A percentile compares a stretch with the other conserved stretches of the same genome.
phyloP scores from a whole-genome alignment of 2,329 filamentous ascomycete genomes.

The Fusarium graminum region DNA sequence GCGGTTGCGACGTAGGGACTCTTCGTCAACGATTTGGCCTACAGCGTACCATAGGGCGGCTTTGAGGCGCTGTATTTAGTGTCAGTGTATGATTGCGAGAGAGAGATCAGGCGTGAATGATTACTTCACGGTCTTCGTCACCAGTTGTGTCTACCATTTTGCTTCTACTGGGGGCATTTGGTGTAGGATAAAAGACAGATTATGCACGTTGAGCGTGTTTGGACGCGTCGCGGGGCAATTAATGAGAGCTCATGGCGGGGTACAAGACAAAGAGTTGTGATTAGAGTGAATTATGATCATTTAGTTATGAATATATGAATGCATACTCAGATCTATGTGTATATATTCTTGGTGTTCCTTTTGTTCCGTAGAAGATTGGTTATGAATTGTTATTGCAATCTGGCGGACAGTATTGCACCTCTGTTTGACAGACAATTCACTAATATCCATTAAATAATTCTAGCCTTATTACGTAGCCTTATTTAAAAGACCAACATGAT shows the following conservation, averaged over 20 bases:
- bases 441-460: not conserved
- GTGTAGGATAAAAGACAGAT: slow-evolving; percentile 10
- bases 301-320: not conserved
- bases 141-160: slow-evolving; percentile 53
- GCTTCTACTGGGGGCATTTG: not conserved
- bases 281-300: not conserved
- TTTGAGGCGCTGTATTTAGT: slow-evolving; percentile 75
- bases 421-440: not conserved
- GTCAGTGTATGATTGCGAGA: not conserved
- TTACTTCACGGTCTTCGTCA: slow-evolving; percentile 56
- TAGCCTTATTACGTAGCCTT: not conserved
- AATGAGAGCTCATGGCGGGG: slow-evolving; percentile 23
- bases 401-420: not conserved
- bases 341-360: too few species aligned
- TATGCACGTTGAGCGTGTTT: slow-evolving; percentile 19
- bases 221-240: slow-evolving; percentile 42
- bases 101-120: not conserved
- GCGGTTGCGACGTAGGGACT: slow-evolving; percentile 71
- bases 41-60: slow-evolving; percentile 86
- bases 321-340: too few species aligned
- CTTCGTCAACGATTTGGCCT: slow-evolving; percentile 89
- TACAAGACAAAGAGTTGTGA: not conserved
- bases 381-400: too few species aligned
- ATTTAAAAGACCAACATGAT: not conserved
- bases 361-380: too few species aligned